These are phyloP conservation scores for Kitagawia praeruptora DNA, from an alignment of 129 eudicot genomes.

Conservation along the genomic window DNA sequence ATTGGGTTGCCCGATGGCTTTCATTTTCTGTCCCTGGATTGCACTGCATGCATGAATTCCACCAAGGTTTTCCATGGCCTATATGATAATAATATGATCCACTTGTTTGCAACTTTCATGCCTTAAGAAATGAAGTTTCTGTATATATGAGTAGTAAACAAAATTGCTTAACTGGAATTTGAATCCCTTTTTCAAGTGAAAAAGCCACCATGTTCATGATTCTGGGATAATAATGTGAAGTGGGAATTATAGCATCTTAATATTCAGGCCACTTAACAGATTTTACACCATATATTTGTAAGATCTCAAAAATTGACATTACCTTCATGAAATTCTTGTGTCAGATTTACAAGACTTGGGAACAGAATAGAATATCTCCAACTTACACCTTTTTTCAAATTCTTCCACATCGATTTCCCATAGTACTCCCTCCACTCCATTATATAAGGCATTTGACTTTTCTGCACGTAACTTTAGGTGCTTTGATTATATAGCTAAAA, in stretches of 20 bases:
- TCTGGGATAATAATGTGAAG: background rate
- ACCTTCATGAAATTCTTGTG: background rate
- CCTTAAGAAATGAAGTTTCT: no score
- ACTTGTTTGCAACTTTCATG: background rate
- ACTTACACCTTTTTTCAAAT: background rate
- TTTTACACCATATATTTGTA: background rate
- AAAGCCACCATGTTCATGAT: background rate
- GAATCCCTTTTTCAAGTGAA: background rate
- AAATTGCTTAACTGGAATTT: background rate
- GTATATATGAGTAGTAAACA: no score
- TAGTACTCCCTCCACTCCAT: no score
- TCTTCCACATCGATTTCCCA: background rate
- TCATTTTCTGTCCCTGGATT: no score
- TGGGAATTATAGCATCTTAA: conserved; percentile 1
- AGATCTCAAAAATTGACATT: background rate
- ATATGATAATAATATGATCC: no score
- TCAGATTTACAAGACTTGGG: background rate
- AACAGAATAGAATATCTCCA: conserved; percentile 5
- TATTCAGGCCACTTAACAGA: background rate
- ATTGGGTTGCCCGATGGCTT: no score
- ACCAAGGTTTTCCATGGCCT: background rate
- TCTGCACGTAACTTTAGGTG: no score
- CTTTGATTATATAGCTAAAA: no score
- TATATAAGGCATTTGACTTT: no score
- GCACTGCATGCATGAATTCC: no score